These are phyloP conservation scores for Colletotrichum sp. DNA, from an alignment of 2,329 filamentous ascomycete genomes.

Conservation along the genomic window DNA sequence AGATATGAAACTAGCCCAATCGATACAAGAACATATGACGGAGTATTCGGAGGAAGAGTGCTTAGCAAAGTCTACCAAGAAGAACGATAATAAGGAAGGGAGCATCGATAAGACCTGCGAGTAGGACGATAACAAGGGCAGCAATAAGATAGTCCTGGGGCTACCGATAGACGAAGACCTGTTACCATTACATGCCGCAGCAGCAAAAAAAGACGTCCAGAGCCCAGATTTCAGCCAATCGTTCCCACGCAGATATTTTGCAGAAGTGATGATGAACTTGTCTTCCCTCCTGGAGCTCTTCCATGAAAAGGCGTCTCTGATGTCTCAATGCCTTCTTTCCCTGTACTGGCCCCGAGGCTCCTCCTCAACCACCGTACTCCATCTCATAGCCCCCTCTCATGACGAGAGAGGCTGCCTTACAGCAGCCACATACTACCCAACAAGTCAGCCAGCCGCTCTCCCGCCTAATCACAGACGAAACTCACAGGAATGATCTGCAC, in stretches of 20 bases:
- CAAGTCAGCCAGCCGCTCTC: background rate
- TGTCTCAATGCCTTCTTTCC: background rate
- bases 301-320: background rate
- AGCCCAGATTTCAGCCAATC: background rate
- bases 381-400: background rate
- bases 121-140: background rate
- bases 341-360: background rate
- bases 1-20: background rate
- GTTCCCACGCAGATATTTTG: background rate
- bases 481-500: background rate
- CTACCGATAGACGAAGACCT: background rate
- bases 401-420: background rate
- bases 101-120: background rate
- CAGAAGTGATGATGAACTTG: background rate
- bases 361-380: background rate
- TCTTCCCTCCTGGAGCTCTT: background rate
- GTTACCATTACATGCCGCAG: background rate
- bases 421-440: background rate
- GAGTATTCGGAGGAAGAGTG: background rate
- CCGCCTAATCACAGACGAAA: background rate
- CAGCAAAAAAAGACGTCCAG: background rate
- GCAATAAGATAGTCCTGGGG: background rate
- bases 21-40: background rate
- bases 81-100: background rate
- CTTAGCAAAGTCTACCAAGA: background rate